These are phyloP conservation scores for Podila verticillata DNA, from an alignment of 192 early-diverging fungal species.

Conservation along the genomic window DNA sequence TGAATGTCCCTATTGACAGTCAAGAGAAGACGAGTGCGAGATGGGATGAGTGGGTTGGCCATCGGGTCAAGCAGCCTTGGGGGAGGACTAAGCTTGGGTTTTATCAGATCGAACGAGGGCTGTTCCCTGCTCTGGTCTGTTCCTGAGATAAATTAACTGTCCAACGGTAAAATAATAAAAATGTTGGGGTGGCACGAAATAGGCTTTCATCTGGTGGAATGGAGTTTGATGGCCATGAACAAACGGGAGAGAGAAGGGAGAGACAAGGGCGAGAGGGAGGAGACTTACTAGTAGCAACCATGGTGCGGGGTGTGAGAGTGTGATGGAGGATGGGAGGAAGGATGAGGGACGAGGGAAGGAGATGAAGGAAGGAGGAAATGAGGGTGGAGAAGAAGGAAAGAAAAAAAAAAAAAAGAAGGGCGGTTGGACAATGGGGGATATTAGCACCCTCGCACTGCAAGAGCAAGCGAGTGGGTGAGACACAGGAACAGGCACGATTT, in stretches of 20 bases:
- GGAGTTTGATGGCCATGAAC: background rate
- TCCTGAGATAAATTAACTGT: too few relatives aligned
- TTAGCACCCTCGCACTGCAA: background rate
- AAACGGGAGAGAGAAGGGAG: background rate
- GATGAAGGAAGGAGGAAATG: background rate
- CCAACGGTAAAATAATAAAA: background rate
- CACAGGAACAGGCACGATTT: too few relatives aligned
- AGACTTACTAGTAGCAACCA: conserved; percentile 19
- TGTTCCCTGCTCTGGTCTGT: too few relatives aligned
- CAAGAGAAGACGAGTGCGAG: background rate
- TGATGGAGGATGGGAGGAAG: background rate
- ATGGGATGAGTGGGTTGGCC: background rate
- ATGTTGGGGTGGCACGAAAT: background rate
- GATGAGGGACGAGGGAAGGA: background rate
- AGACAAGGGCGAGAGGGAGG: background rate
- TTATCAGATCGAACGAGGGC: too few relatives aligned
- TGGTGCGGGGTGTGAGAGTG: background rate
- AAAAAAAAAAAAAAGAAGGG: background rate
- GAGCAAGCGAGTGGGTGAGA: too few relatives aligned
- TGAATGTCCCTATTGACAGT: conserved; percentile 44
- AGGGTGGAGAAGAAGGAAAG: conserved; percentile 6
- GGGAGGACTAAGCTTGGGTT: too few relatives aligned
- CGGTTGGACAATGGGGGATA: background rate
- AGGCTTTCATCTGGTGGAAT: background rate
- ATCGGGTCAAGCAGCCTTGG: background rate